Base-by-base conservation (phyloP, 2,329 filamentous ascomycete species). In the Orbilia ellipsospora region DNA sequence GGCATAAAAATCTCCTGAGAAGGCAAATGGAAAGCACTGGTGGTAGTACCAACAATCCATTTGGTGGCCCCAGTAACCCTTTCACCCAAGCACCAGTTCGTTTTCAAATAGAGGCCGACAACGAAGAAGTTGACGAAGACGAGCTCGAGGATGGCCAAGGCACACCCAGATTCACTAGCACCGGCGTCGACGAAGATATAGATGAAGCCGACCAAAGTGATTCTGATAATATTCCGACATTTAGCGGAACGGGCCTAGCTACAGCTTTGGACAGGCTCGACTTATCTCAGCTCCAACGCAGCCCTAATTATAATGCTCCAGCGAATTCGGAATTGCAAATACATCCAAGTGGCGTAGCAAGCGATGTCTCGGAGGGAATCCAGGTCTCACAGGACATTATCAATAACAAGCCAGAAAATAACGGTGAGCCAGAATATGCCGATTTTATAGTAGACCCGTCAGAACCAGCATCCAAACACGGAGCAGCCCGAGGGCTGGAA, bases 341-440 rank as follows among this genome's bases (percentile, higher is more conserved):
- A 20, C 54, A 18, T 23, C 7, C 20, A 31, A 13, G 42, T 45
- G 42, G 42, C 57, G 44, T 48, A 18, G 45, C 16, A 62, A 48
- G 36, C 20, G 36, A 18, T 42, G 12, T n/a, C 18, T 20, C 23
- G 48, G 60, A 54, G 18, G 18, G 28, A 44, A 45, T 65, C 28
- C 57, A 61, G 57, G 44, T 26, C 20, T 45, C 42, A 26, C 23
- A 61, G 42, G 44, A 50, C 48, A 50, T 61, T 50, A 28, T 50
- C 8, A 36, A 36, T 36, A 16, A 42, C 2, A 28, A 42, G 54
- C 54, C 28, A 42, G 15, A 59, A 59, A 57, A 44, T 20, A 28
- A 61, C 42, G 66, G 66, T 70, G 52, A 70, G 66, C 31, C 31
- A 52, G 31, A 36, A 36, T 72, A 72, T 72, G 67, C 67, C 15